Percentiles rank a stretch among this genome's conserved stretches.
Conservation (phyloP, 176 grass and related monocot genomes). For the Alloteropsis semialata region DNA sequence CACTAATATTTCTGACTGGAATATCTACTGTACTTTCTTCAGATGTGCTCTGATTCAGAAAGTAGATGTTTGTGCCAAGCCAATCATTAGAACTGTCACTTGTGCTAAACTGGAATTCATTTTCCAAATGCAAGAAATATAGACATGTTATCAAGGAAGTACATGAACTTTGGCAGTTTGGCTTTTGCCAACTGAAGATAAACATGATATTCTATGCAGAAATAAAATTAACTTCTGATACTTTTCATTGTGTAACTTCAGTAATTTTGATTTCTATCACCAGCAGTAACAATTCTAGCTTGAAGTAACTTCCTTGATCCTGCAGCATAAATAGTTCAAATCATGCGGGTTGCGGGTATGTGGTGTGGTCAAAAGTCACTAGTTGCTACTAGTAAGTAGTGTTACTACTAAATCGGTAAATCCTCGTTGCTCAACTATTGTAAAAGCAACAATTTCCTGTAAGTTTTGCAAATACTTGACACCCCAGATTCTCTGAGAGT, state of each 20-base stretch:
- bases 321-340: conserved; percentile 15
- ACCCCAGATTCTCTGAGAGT: neutral
- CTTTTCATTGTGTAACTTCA: neutral
- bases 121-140: neutral
- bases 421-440: neutral
- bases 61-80: neutral
- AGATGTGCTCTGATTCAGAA: conserved; percentile 1
- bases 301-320: neutral
- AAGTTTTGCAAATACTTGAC: conserved; percentile 8
- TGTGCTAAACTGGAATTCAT: neutral
- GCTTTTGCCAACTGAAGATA: neutral
- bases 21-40: neutral
- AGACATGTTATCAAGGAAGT: neutral
- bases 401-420: too few species aligned
- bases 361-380: neutral
- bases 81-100: neutral
- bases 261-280: neutral
- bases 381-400: too few species aligned
- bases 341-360: neutral
- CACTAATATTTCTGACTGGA: neutral
- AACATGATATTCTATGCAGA: neutral
- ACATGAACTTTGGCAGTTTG: neutral
- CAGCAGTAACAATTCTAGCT: neutral
- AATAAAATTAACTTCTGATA: neutral
- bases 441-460: neutral